Percentiles rank a stretch among this genome's conserved stretches.
Conservation (phyloP, 805 yeast genomes). For the Blastobotrys mokoenaii region DNA sequence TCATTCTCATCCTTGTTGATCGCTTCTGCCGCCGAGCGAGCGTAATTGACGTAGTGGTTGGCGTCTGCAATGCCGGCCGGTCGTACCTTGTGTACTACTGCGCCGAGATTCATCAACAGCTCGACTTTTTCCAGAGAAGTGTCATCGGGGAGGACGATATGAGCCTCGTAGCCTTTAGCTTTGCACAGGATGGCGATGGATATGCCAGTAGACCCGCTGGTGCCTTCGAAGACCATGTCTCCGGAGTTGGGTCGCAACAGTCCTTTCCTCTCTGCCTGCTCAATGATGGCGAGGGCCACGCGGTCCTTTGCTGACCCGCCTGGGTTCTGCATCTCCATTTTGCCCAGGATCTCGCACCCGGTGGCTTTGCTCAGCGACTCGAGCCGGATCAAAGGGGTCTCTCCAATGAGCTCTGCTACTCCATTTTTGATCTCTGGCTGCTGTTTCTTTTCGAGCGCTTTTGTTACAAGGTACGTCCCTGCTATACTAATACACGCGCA, state of each 20-base stretch:
- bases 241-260: constrained; percentile 49
- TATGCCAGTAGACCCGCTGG: constrained; percentile 95
- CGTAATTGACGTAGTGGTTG: constrained; percentile 84
- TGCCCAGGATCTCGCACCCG: constrained; percentile 80
- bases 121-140: constrained; percentile 78
- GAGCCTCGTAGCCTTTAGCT: constrained; percentile 81
- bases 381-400: constrained; percentile 76
- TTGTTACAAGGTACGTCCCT: too few species aligned
- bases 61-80: constrained; percentile 96
- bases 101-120: constrained; percentile 68
- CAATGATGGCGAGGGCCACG: constrained; percentile 78
- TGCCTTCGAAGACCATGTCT: constrained; percentile 84
- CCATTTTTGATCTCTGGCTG: constrained; percentile 30
- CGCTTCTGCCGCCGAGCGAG: constrained; percentile 55
- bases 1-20: constrained; percentile 33
- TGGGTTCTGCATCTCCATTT: constrained; percentile 77
- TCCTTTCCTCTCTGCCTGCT: constrained; percentile 56
- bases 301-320: constrained; percentile 96
- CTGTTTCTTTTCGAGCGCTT: neutral
- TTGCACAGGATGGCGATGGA: constrained; percentile 86
- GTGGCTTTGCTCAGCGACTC: constrained; percentile 62
- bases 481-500: too few species aligned
- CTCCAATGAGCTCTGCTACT: constrained; percentile 74
- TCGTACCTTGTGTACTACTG: constrained; percentile 71
- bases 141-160: constrained; percentile 92